Conservation (phyloP, 805 yeast genomes). For the Scheffersomyces amazonensis region DNA sequence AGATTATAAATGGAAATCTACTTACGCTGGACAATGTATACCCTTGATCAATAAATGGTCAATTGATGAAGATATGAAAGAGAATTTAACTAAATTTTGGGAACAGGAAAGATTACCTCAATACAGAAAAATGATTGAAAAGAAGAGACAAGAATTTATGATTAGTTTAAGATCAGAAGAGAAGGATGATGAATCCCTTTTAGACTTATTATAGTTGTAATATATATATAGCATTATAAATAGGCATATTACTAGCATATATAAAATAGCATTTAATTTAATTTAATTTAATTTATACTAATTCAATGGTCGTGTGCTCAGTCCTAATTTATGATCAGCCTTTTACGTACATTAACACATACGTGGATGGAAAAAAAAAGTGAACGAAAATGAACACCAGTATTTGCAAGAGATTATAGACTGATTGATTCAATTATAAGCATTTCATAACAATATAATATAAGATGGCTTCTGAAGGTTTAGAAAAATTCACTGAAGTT, state of each 20-base stretch:
- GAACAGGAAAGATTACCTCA: conserved; percentile 12
- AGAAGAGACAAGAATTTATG: conserved; percentile 21
- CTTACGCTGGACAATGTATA: conserved; percentile 23
- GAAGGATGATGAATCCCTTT: conserved; percentile 28
- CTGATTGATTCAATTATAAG: too few species aligned
- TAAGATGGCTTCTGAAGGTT: conserved; percentile 56
- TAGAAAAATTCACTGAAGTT: conserved; percentile 77
- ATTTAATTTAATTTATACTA: background rate
- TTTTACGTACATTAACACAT: background rate
- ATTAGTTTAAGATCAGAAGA: conserved; percentile 18
- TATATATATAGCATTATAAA: background rate
- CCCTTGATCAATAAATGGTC: conserved; percentile 38
- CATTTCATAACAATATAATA: too few species aligned
- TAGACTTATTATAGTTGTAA: conserved; percentile 16
- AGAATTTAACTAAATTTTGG: conserved; percentile 19
- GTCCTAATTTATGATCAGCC: too few species aligned
- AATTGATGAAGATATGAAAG: conserved; percentile 25
- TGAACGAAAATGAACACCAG: too few species aligned
- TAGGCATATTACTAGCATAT: background rate
- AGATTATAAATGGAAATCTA: conserved; percentile 22
- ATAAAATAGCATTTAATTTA: background rate
- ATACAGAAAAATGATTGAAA: conserved; percentile 20
- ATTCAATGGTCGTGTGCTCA: background rate
- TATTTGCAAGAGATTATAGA: too few species aligned
- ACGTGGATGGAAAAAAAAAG: background rate